Conservation (phyloP, 2,329 filamentous ascomycete species). For the Fusarium begoniae region DNA sequence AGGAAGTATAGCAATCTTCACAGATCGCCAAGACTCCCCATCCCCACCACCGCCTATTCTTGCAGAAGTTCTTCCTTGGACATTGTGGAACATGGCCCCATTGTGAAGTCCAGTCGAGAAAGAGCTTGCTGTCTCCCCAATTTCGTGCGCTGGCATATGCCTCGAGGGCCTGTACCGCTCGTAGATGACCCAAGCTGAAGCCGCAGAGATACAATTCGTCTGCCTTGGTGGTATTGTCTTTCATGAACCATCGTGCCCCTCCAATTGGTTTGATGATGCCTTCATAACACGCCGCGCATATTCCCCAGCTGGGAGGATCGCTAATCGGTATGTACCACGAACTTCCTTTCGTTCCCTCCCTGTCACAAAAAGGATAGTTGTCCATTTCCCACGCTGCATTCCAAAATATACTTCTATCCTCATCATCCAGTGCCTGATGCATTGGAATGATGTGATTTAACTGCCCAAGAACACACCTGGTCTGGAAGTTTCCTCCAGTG, state of each 20-base stretch:
- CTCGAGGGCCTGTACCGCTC: conserved; percentile 37
- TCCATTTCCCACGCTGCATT: conserved; percentile 39
- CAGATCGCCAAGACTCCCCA: conserved; percentile 50
- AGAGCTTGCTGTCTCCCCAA: conserved; percentile 36
- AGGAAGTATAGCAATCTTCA: conserved; percentile 49
- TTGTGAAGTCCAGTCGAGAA: conserved; percentile 42
- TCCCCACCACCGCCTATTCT: conserved; percentile 44
- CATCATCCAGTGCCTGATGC: conserved; percentile 40
- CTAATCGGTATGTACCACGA: conserved; percentile 49
- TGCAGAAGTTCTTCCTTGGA: conserved; percentile 17
- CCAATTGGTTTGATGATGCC: conserved; percentile 45
- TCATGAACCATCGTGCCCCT: conserved; percentile 44
- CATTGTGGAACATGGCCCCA: conserved; percentile 46
- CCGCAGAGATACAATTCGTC: conserved; percentile 44
- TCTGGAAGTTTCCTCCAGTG: conserved; percentile 28
- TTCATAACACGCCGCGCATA: conserved; percentile 50
- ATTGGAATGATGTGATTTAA: conserved; percentile 46
- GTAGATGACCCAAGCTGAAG: conserved; percentile 46
- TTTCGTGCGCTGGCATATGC: conserved; percentile 43
- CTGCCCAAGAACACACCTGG: conserved; percentile 44
- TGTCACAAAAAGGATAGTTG: conserved; percentile 44
- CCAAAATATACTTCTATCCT: conserved; percentile 50
- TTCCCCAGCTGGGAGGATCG: conserved; percentile 45
- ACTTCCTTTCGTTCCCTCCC: conserved; percentile 42
- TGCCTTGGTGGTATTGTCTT: conserved; percentile 20